Percentiles rank a stretch among this genome's conserved stretches.
Evolutionary conservation across 139 green algal species (phyloP).

Genomic region (Chlorella sp.): DNA sequence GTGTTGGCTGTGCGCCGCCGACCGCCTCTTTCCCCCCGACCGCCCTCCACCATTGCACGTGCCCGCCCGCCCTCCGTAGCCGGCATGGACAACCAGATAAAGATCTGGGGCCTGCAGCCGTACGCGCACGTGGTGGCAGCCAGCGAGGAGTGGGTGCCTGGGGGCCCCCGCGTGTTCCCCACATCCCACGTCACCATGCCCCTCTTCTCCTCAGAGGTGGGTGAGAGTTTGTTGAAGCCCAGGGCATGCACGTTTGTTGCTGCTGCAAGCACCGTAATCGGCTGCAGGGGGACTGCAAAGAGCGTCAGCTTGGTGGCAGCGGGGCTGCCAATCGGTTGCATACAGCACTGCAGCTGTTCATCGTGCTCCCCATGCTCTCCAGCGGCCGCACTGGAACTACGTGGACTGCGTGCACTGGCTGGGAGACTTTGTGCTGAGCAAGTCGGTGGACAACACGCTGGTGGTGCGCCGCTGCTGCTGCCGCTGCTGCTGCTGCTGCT

Average conservation of each 20-base stretch:
- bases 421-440: conserved; percentile 78
- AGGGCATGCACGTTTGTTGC: background rate
- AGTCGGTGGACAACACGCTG: conserved; percentile 71
- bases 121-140: conserved; percentile 30
- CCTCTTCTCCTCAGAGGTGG: conserved; percentile 46
- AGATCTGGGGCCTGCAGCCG: conserved; percentile 67
- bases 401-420: conserved; percentile 88
- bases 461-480: no score
- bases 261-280: background rate
- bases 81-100: conserved; percentile 83
- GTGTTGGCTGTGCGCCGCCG: no score
- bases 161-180: conserved; percentile 25
- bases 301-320: no score
- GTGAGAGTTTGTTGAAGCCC: background rate
- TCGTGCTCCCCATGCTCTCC: no score
- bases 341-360: no score
- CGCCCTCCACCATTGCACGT: no score
- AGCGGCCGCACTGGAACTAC: conserved; percentile 81
- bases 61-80: background rate
- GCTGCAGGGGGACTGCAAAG: background rate
- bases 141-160: conserved; percentile 24
- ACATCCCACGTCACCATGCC: conserved; percentile 43
- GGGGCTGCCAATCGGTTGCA: no score
- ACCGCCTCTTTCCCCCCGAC: no score
- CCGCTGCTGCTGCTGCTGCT: no score